phyloP scores from a whole-genome alignment of 495 filamentous ascomycete species.

The Sabuloglossum arenarium region DNA sequence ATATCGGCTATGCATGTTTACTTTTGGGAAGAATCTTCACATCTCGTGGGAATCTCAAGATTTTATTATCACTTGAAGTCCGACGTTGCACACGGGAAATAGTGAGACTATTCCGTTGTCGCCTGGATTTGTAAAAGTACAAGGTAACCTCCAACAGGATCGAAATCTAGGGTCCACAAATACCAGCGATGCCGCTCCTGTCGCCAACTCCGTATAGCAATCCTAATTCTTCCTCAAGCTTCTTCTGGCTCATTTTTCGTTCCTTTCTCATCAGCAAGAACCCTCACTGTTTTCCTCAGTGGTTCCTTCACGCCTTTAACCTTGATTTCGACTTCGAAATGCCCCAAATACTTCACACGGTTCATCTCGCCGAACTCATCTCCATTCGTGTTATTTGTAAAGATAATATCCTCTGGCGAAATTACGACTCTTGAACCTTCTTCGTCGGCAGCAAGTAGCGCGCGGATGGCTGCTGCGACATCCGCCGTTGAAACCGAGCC shows the following conservation, averaged over 20 bases:
- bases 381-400: slow-evolving; percentile 16
- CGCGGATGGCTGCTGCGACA: slow-evolving; percentile 26
- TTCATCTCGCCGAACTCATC: slow-evolving; percentile 16
- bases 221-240: not conserved
- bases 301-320: slow-evolving; percentile 25
- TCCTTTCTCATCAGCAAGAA: slow-evolving; percentile 11
- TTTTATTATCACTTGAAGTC: not conserved
- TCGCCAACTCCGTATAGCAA: not conserved
- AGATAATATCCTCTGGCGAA: slow-evolving; percentile 28
- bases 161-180: not conserved
- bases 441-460: slow-evolving; percentile 23
- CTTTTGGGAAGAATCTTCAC: not conserved
- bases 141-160: not conserved
- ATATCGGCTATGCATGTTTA: not conserved
- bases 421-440: slow-evolving; percentile 29
- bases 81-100: not conserved
- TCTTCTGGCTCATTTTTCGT: not conserved
- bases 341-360: slow-evolving; percentile 32
- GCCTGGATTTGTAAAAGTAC: not conserved
- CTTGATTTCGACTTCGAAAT: slow-evolving; percentile 30
- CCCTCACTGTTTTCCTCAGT: slow-evolving; percentile 24
- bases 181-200: not conserved
- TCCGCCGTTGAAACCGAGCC: slow-evolving; percentile 35
- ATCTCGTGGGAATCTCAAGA: not conserved
- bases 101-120: too few species aligned